These are phyloP conservation scores for Cyclanthera cordifolia DNA, from an alignment of 306 rosid species.

Conservation along the genomic window DNA sequence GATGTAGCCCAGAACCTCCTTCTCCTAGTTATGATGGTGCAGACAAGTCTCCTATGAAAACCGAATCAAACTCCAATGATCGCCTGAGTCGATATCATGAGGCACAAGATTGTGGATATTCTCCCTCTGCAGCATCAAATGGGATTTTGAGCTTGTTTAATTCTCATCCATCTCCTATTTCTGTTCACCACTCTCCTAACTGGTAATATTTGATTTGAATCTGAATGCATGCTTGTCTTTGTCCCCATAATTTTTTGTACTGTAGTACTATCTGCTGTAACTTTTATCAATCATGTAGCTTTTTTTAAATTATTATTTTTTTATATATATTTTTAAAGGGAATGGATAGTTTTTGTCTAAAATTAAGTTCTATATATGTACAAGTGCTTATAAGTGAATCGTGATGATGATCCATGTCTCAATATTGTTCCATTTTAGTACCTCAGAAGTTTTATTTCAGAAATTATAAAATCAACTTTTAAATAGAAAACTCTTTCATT, in stretches of 20 bases:
- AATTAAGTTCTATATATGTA: too few relatives aligned
- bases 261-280: not conserved
- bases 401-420: not conserved
- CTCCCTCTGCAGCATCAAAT: slow-evolving; percentile 30
- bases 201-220: slow-evolving; percentile 36
- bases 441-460: not conserved
- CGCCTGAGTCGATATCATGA: slow-evolving; percentile 34
- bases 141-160: slow-evolving; percentile 39
- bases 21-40: slow-evolving; percentile 51
- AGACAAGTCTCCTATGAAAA: slow-evolving; percentile 30
- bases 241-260: not conserved
- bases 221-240: not conserved
- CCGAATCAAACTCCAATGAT: slow-evolving; percentile 35
- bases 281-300: not conserved
- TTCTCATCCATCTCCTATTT: slow-evolving; percentile 38
- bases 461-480: not conserved
- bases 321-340: too few relatives aligned
- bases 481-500: not conserved
- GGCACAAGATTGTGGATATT: slow-evolving; percentile 38
- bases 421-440: not conserved
- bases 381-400: too few relatives aligned
- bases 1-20: slow-evolving; percentile 61
- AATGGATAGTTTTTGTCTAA: too few relatives aligned
- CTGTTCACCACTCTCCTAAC: slow-evolving; percentile 35
- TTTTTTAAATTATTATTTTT: too few relatives aligned